phyloP scores from a whole-genome alignment of 805 yeast genomes.

The Blastobotrys terrestris region DNA sequence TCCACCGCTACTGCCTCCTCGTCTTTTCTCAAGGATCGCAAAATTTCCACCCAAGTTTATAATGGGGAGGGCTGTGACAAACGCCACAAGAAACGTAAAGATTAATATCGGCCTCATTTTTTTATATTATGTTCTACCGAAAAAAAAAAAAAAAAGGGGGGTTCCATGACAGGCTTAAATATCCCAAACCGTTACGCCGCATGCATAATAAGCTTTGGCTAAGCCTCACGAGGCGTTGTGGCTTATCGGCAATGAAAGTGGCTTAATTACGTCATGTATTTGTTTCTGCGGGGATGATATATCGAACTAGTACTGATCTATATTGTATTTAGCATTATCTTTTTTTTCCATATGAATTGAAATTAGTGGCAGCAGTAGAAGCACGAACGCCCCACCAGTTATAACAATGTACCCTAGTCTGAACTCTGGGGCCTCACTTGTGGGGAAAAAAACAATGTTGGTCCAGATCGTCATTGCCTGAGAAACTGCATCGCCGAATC shows the following conservation, averaged over 20 bases:
- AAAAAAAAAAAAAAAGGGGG: background rate
- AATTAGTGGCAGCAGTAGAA: conserved; percentile 34
- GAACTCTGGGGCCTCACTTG: conserved; percentile 36
- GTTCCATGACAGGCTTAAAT: background rate
- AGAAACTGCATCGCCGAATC: conserved; percentile 33
- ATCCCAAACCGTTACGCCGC: background rate
- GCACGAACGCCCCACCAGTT: conserved; percentile 31
- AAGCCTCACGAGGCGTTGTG: background rate
- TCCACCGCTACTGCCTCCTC: background rate
- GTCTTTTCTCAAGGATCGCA: background rate
- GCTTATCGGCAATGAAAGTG: background rate
- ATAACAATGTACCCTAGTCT: conserved; percentile 35
- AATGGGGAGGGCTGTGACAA: background rate
- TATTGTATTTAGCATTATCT: conserved; percentile 13
- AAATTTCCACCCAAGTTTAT: background rate
- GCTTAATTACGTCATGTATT: no score
- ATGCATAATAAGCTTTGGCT: background rate
- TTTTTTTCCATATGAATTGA: conserved; percentile 3
- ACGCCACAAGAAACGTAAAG: background rate
- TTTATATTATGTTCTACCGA: background rate
- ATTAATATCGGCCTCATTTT: background rate
- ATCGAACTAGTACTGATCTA: no score
- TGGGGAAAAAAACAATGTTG: conserved; percentile 39
- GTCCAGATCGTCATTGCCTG: conserved; percentile 44
- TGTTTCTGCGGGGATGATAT: no score